Evolutionary conservation across 306 rosid genomes (phyloP).

Genomic region (Trifolium subterraneum): DNA sequence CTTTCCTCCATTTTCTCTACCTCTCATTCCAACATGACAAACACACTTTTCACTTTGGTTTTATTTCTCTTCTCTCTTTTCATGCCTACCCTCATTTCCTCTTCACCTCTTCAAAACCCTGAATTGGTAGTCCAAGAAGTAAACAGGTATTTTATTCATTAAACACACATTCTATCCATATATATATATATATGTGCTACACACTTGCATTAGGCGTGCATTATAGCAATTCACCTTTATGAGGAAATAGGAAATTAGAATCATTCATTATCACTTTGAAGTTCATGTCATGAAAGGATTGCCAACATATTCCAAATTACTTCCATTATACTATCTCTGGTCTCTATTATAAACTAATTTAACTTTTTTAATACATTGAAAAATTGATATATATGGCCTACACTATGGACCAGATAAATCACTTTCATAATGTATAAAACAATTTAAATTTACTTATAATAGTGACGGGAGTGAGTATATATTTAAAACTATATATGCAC

Average conservation of each 20-base stretch:
- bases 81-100: constrained; percentile 52
- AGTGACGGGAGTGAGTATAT: no score
- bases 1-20: neutral
- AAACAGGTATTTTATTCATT: constrained; percentile 70
- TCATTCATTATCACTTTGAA: no score
- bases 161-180: no score
- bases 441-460: no score
- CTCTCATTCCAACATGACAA: constrained; percentile 51
- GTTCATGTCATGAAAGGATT: neutral
- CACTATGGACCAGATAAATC: no score
- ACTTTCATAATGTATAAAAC: no score
- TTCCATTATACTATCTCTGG: no score
- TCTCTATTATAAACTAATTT: no score
- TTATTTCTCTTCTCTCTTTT: constrained; percentile 56
- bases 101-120: constrained; percentile 63
- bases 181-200: neutral
- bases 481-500: no score
- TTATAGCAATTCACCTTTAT: neutral
- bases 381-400: no score
- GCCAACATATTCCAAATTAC: neutral
- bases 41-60: constrained; percentile 42
- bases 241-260: neutral
- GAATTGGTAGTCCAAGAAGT: constrained; percentile 68
- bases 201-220: neutral
- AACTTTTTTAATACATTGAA: no score